Conservation (phyloP, 805 yeast species). For the Yarrowia yakushimensis region DNA sequence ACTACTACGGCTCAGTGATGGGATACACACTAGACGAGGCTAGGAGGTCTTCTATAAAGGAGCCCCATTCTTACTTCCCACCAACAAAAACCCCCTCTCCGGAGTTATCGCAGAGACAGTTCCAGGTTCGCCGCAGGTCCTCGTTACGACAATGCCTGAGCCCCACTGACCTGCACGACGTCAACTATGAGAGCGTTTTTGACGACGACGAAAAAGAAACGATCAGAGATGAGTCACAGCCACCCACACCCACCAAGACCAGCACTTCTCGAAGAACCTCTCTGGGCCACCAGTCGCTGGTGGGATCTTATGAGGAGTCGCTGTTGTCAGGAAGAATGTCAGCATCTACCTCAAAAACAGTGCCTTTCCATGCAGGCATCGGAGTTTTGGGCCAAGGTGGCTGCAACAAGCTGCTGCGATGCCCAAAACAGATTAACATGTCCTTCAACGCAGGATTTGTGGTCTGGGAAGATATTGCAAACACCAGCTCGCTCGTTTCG, state of each 20-base stretch:
- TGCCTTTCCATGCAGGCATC: slow-evolving; percentile 31
- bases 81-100: slow-evolving; percentile 10
- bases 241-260: not conserved
- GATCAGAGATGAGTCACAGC: not conserved
- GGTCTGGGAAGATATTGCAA: slow-evolving; percentile 30
- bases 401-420: slow-evolving; percentile 28
- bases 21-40: slow-evolving; percentile 21
- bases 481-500: slow-evolving; percentile 8
- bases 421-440: slow-evolving; percentile 33
- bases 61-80: not conserved
- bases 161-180: slow-evolving; percentile 9
- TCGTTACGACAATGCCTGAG: slow-evolving; percentile 15
- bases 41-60: slow-evolving; percentile 6
- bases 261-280: slow-evolving; percentile 12
- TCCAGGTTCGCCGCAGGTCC: slow-evolving; percentile 19
- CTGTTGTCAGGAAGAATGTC: slow-evolving; percentile 36
- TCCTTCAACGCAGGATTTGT: slow-evolving; percentile 37
- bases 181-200: slow-evolving; percentile 8
- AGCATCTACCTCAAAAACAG: slow-evolving; percentile 33
- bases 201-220: slow-evolving; percentile 14
- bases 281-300: slow-evolving; percentile 30
- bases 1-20: not conserved
- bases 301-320: slow-evolving; percentile 39
- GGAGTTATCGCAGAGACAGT: slow-evolving; percentile 1
- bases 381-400: slow-evolving; percentile 36